A percentile compares a stretch with the other conserved stretches of the same genome.
Evolutionary conservation across 257 asterid genomes (phyloP).

Genomic region (Buddleja alternifolia): DNA sequence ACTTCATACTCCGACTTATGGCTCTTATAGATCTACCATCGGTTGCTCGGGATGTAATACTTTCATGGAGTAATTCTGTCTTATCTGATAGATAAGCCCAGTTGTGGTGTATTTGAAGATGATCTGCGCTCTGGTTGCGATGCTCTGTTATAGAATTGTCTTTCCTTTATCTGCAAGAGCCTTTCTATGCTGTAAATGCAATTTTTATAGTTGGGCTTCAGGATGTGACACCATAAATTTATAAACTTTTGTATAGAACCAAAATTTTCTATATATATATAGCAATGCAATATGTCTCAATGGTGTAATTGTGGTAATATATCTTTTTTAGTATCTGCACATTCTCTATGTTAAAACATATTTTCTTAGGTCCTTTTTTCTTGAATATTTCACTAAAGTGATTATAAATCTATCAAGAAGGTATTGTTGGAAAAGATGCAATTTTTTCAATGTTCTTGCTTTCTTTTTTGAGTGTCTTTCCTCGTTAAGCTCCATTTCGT

Average conservation of each 20-base stretch:
- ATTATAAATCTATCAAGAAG: neutral
- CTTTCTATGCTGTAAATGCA: slow-evolving; percentile 19
- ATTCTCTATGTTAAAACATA: neutral
- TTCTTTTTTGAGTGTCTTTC: neutral
- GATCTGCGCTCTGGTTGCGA: neutral
- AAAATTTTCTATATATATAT: neutral
- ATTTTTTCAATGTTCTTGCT: neutral
- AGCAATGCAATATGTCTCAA: slow-evolving; percentile 18
- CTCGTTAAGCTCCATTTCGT: neutral
- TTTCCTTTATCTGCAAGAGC: neutral
- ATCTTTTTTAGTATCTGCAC: neutral
- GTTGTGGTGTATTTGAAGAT: neutral
- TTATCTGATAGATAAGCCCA: slow-evolving; percentile 58
- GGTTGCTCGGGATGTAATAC: slow-evolving; percentile 88
- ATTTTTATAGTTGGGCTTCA: slow-evolving; percentile 19
- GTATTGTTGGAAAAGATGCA: neutral
- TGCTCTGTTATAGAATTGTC: neutral
- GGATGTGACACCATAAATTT: neutral
- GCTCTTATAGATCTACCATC: slow-evolving; percentile 81
- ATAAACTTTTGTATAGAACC: slow-evolving; percentile 27
- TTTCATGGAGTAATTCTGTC: slow-evolving; percentile 87
- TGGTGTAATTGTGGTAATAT: neutral
- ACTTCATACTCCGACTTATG: slow-evolving; percentile 11
- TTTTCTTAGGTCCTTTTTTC: neutral
- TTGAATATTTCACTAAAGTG: neutral